Evolutionary conservation across 208 protist species (phyloP).

Genomic region (Leishmania turanica): DNA sequence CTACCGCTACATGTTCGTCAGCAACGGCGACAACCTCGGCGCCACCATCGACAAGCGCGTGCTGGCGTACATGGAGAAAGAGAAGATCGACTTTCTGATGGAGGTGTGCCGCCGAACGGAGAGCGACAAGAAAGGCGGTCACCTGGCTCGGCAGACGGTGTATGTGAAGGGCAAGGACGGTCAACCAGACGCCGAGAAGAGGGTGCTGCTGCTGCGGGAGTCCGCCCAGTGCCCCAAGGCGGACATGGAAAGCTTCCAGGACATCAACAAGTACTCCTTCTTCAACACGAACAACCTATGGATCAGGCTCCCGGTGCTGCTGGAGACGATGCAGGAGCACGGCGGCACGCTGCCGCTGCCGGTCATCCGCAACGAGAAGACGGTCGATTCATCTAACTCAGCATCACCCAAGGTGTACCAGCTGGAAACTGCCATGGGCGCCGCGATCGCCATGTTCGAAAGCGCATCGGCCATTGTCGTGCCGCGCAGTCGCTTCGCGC

Average conservation of each 20-base stretch:
- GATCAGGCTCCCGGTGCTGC: constrained; percentile 93
- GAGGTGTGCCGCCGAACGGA: constrained; percentile 91
- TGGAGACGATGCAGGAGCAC: constrained; percentile 65
- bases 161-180: constrained; percentile 12
- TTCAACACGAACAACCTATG: constrained; percentile 99
- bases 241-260: constrained; percentile 96
- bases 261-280: constrained; percentile 96
- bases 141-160: constrained; percentile 63
- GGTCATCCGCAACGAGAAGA: constrained; percentile 88
- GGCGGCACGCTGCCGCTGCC: constrained; percentile 70
- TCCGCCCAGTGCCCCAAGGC: constrained; percentile 85
- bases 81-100: constrained; percentile 90
- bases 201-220: constrained; percentile 88
- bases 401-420: constrained; percentile 78
- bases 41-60: constrained; percentile 87
- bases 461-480: constrained; percentile 90
- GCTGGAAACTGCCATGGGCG: constrained; percentile 92
- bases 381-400: constrained; percentile 73
- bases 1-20: constrained; percentile 98
- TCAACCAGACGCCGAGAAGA: constrained; percentile 21
- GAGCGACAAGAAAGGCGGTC: constrained; percentile 94
- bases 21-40: constrained; percentile 99
- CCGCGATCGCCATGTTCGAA: constrained; percentile 96
- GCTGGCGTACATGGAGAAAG: constrained; percentile 84
- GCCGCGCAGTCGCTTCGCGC: constrained; percentile 96